A percentile compares a stretch with the other conserved stretches of the same genome.
Conservation (phyloP, 345 rosid genomes). For the Eucalyptus erythrocorys region DNA sequence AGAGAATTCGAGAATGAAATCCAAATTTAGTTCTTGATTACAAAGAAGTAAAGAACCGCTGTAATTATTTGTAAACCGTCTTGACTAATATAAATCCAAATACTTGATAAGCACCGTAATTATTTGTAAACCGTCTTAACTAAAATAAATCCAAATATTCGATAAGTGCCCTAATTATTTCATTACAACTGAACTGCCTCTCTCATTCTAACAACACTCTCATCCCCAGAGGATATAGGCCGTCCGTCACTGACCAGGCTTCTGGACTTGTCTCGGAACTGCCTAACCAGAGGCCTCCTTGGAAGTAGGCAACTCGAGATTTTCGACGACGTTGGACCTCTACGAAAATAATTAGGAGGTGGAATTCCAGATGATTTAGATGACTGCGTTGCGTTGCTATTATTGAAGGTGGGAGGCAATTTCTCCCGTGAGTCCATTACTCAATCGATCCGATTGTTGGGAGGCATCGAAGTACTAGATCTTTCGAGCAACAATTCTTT, state of each 20-base stretch:
- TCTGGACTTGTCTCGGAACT: background rate
- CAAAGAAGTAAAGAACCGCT: fast-evolving
- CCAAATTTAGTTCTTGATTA: no score
- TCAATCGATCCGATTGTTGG: background rate
- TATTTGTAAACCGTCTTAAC: no score
- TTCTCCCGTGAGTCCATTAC: background rate
- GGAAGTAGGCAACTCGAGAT: background rate
- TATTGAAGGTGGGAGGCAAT: background rate
- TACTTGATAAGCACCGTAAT: no score
- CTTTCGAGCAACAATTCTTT: fast-evolving
- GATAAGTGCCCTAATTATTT: no score
- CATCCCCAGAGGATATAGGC: fast-evolving
- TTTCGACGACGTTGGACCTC: fast-evolving
- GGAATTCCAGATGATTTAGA: background rate
- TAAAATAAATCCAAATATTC: no score
- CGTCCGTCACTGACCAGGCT: background rate
- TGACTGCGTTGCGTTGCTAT: background rate
- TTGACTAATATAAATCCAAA: no score
- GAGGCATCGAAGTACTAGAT: fast-evolving
- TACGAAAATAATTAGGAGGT: background rate
- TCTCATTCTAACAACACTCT: no score
- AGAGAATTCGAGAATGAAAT: no score
- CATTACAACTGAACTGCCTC: no score
- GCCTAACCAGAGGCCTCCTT: fast-evolving
- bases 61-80: no score